These are phyloP conservation scores for Solanum hybrid DNA, from an alignment of 305 asterid species.

Conservation along the genomic window DNA sequence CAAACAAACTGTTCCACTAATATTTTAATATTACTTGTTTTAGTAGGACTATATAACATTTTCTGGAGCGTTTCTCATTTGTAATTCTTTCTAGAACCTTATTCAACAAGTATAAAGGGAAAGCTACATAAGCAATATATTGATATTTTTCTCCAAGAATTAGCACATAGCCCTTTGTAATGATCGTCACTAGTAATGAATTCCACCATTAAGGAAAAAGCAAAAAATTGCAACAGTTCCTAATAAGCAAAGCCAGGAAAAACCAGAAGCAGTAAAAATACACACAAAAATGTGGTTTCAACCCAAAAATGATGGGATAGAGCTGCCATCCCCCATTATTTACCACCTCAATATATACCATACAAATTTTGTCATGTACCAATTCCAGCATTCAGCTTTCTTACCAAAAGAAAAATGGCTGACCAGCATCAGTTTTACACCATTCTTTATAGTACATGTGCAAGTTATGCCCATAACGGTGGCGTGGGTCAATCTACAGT, in stretches of 20 bases:
- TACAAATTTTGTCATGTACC: not conserved
- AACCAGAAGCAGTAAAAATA: not conserved
- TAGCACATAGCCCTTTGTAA: not conserved
- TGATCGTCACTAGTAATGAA: not conserved
- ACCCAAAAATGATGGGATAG: not conserved
- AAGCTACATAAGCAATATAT: not conserved
- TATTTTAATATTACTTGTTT: not conserved
- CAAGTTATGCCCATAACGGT: constrained; percentile 86
- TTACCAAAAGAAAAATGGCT: constrained; percentile 93
- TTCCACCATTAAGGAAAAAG: not conserved
- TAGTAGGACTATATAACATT: not conserved
- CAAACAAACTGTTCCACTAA: not conserved
- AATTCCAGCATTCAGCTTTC: constrained; percentile 9
- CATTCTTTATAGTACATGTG: constrained; percentile 77
- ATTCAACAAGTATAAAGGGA: not conserved
- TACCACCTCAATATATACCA: not conserved
- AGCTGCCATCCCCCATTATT: not conserved
- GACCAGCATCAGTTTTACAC: constrained; percentile 75
- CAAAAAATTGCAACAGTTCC: not conserved
- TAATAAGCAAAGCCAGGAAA: not conserved
- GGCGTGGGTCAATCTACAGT: constrained; percentile 81
- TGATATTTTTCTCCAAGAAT: not conserved
- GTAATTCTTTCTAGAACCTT: not conserved
- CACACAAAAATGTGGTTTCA: not conserved
- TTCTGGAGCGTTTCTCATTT: not conserved